Evolutionary conservation across 768 basidiomycete genomes (phyloP), one percentile per base, ranked within the genome.

Genomic region (Kwoniella dendrophila): DNA sequence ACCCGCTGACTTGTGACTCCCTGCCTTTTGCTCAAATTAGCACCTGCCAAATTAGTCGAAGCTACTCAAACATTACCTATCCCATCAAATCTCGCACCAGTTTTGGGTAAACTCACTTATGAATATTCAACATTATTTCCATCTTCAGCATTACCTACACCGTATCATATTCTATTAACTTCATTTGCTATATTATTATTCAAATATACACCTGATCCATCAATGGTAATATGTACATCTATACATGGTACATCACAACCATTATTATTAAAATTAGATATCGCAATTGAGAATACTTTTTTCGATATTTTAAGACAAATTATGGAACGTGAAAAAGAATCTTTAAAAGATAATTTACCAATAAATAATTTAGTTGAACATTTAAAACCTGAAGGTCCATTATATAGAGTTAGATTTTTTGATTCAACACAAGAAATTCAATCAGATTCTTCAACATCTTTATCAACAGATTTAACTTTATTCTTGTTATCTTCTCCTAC

Each of bases 391-490:
- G 78, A 75, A 58, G 79, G 80, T 34, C 78, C 80, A 20, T 83
- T 97, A 27, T 97, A 96, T 81, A 86, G 93, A 52, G 92, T 96
- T 41, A 87, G 93, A n/a, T 96, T 97, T 83, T 92, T 96, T 77
- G 93, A 97, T 83, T 41, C 87, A 16, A 72, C 70, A 0, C 67
- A 70, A 40, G 68, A n/a, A n/a, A n/a, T 72, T 18, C 62, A 70
- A 29, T 64, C 58, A 3, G 70, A 75, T 63, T 54, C 70, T 18
- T 63, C 69, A 0, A 93, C 94, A 0, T 87, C 86, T 65, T 81
- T 90, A 61, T 91, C 90, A 5, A 89, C 93, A n/a, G 94, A 97
- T 77, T 83, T 97, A 63, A 96, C 93, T 18, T 81, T 98, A 67
- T 94, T 92, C 79, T 85, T 97, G 44, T 67, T 73, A 12, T 73